Base-by-base conservation (phyloP, 1,284 basidiomycete genomes). In the Leccinum subspadiceum region DNA sequence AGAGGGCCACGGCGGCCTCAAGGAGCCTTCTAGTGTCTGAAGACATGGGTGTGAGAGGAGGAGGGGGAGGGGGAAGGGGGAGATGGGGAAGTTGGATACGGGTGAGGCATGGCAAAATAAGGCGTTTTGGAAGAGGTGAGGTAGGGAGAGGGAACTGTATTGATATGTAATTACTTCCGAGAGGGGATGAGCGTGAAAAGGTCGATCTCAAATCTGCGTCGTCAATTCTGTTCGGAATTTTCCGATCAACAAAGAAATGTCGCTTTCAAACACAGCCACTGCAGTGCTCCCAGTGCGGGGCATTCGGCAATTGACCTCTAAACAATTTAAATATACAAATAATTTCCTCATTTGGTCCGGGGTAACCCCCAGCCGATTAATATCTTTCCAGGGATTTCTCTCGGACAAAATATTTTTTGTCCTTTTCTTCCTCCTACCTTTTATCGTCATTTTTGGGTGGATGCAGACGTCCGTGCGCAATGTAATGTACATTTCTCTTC, bases 1-100 rank as follows among this genome's bases (percentile, higher is more conserved):
- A 84, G 65, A 83, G 79, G 39, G 78, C 76, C 41, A 70, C 68
- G 39, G 82, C 83, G 46, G 82, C 81, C 64, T 83, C 79, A 65
- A 85, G 69, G 59, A 84, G 72, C 66, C 83, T 76, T 48, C 72
- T 66, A 26, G 78, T 81, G 60, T 84, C 81, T 68, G 68, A 70
- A 2, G 79, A 73, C 81, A 83, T 22, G 56, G 53, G 31, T 57
- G 57, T 56, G 49, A 35, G 60, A 22, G 44, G 44, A 53, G 50
- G 29, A 65, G 61, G 50, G 33, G 22, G 53, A 17, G 9, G 49
- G 20, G 53, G 41, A 52, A 53, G 52, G 17, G 33, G 20, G 55
- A 53, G 51, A 39, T 57, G 54, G 10, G 50, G 31, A 54, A 58
- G 48, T 50, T n/a, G 54, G 44, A 61, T 46, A 44, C 17, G 41